Evolutionary conservation across 495 filamentous ascomycete species (phyloP), one percentile per base, ranked within the genome.

Genomic region (Lasiosphaeria hispida): DNA sequence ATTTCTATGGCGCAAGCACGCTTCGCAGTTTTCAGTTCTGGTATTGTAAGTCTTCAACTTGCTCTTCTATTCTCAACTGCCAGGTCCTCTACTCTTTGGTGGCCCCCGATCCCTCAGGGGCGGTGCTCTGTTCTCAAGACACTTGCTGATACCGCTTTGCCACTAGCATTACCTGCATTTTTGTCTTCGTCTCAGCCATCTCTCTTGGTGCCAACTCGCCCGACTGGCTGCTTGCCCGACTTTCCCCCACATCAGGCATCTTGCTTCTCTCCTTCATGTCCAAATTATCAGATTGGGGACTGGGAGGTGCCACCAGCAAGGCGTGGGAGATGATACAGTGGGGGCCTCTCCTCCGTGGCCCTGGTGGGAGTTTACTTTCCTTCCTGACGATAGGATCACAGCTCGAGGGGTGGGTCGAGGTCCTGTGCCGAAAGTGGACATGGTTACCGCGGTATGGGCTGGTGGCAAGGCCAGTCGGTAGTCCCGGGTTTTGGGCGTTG

Each of bases 251-350:
- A 4, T 51, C 48, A 33, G 48, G 48, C 10, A 51, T 51, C 18
- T 33, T 51, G 4, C 48, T 51, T 17, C n/a, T 51, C 3, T 51
- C 48, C 18, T 51, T 51, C 48, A 15, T 51, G 48, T 51, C 48
- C 19, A 51, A 51, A n/a, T 10, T 51, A 19, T 36, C 35, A 4
- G 48, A 51, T 33, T 51, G 48, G 48, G 48, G 48, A 3, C 33
- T 51, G 13, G 48, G 48, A 4, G 48, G 48, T n/a, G 35, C 48
- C 10, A 37, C 48, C 48, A 33, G 37, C 11, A 34, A 51, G 30
- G 35, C 48, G 7, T 51, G 48, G 48, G 35, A 34, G 13, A 36
- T 51, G 48, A n/a, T 51, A 7, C 48, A 51, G n/a, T 51, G 48
- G 48, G 48, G 48, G 18, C 48, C 48, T 7, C 23, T 51, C 4